Evolutionary conservation across 805 yeast species (phyloP).

Genomic region (Ogataea salicorniae): DNA sequence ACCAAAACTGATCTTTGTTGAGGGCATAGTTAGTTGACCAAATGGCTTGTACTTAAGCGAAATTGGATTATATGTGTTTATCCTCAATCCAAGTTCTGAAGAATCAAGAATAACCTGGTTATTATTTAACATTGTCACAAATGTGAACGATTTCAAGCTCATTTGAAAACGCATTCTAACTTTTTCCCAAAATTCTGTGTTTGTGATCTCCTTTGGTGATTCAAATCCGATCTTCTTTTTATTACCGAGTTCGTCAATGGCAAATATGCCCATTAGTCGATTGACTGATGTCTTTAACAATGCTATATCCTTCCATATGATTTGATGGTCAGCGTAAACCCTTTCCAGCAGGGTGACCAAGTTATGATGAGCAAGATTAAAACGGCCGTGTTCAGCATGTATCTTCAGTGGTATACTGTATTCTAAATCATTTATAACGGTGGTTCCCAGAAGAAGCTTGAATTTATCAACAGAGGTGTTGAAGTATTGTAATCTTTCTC

Average conservation of each 20-base stretch:
- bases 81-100: slow-evolving; percentile 2
- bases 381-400: slow-evolving; percentile 14
- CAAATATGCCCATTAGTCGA: background rate
- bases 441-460: slow-evolving; percentile 1
- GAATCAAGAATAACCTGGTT: slow-evolving; percentile 16
- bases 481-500: slow-evolving; percentile 8
- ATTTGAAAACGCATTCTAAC: slow-evolving; percentile 2
- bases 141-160: slow-evolving; percentile 6
- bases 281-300: background rate
- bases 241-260: background rate
- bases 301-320: background rate
- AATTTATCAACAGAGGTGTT: slow-evolving; percentile 6
- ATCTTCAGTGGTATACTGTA: slow-evolving; percentile 4
- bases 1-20: slow-evolving; percentile 33
- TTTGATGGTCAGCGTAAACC: slow-evolving; percentile 7
- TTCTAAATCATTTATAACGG: background rate
- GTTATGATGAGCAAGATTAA: slow-evolving; percentile 11
- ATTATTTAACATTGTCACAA: slow-evolving; percentile 10
- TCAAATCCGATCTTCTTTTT: background rate
- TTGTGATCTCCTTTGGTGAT: background rate
- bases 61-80: slow-evolving; percentile 14
- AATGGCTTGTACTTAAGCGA: slow-evolving; percentile 20
- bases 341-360: slow-evolving; percentile 6
- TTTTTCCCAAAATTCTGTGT: background rate
- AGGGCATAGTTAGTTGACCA: slow-evolving; percentile 39